Conservation (phyloP, 2,329 filamentous ascomycete genomes). For the Verticillium nubilum region DNA sequence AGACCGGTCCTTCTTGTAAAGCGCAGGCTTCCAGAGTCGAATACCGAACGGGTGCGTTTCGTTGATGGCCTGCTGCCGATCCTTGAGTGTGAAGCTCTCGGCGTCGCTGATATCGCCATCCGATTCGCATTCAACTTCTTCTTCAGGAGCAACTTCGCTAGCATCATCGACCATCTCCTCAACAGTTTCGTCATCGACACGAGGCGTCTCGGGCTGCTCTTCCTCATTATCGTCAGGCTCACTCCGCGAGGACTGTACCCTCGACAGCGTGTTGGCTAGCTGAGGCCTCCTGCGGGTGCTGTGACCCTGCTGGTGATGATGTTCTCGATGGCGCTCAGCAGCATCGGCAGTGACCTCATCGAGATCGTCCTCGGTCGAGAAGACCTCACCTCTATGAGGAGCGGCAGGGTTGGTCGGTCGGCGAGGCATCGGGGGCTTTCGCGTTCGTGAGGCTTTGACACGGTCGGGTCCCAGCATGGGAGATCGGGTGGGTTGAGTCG, state of each 20-base stretch:
- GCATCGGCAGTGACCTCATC: conserved; percentile 70
- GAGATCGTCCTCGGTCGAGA: conserved; percentile 85
- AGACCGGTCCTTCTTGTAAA: conserved; percentile 96
- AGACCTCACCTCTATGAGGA: conserved; percentile 77
- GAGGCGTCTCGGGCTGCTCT: background rate
- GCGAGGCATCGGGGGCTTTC: conserved; percentile 68
- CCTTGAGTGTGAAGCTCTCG: conserved; percentile 96
- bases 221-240: conserved; percentile 15
- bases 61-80: conserved; percentile 96
- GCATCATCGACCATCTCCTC: conserved; percentile 28
- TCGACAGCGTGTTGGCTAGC: conserved; percentile 28
- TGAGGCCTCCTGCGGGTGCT: conserved; percentile 27
- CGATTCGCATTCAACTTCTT: conserved; percentile 51
- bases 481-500: conserved; percentile 32
- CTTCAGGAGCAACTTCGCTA: conserved; percentile 22
- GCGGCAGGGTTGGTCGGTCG: conserved; percentile 64
- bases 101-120: conserved; percentile 78
- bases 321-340: conserved; percentile 38
- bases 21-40: conserved; percentile 94
- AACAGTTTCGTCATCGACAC: conserved; percentile 20
- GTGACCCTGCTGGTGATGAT: conserved; percentile 18
- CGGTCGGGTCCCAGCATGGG: conserved; percentile 41
- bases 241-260: conserved; percentile 34
- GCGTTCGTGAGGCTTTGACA: conserved; percentile 46
- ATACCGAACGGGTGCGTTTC: conserved; percentile 98